A percentile compares a stretch with the other conserved stretches of the same genome.
phyloP scores from a whole-genome alignment of 208 protist genomes.

The Leishmania martiniquensis region DNA sequence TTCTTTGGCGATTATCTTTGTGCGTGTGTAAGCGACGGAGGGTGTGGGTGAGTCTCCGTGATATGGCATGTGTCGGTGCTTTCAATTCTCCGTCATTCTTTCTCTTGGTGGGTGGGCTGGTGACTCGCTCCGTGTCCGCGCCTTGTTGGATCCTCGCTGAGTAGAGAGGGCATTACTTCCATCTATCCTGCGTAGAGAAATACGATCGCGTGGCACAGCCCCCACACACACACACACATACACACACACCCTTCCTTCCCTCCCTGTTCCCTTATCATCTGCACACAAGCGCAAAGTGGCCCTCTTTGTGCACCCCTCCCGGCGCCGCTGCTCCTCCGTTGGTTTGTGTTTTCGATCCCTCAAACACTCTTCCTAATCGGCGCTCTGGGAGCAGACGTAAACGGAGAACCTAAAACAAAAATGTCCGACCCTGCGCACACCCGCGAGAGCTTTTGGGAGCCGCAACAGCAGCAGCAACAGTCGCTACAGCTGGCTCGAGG shows the following conservation, averaged over 20 bases:
- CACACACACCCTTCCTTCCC: neutral
- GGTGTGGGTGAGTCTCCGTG: neutral
- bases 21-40: neutral
- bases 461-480: conserved; percentile 26
- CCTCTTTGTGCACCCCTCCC: neutral
- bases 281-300: neutral
- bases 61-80: neutral
- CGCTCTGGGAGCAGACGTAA: too few species aligned
- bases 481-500: conserved; percentile 11
- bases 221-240: neutral
- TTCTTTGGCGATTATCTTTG: neutral
- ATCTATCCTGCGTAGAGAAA: neutral
- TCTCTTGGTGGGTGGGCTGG: neutral
- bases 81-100: neutral
- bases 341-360: too few species aligned
- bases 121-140: neutral
- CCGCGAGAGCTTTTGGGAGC: conserved; percentile 26
- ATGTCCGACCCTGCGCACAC: conserved; percentile 23
- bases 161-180: neutral
- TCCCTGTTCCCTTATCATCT: neutral
- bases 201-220: neutral
- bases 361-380: too few species aligned
- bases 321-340: too few species aligned
- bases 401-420: too few species aligned
- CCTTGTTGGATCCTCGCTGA: neutral